phyloP scores from a whole-genome alignment of 306 rosid genomes.

The Quercus suber region DNA sequence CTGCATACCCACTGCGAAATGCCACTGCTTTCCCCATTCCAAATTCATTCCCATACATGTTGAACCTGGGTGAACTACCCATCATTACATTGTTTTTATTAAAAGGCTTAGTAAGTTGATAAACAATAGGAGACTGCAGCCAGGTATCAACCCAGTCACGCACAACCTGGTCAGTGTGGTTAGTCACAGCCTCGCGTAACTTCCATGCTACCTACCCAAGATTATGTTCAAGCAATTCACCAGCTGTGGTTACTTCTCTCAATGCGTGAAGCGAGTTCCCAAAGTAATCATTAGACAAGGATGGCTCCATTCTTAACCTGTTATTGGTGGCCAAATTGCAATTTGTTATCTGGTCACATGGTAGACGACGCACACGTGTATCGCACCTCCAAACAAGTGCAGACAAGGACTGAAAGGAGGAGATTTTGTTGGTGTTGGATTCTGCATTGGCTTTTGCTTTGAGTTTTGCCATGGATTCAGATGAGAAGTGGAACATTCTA shows the following conservation, averaged over 20 bases:
- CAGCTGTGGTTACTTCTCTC: constrained; percentile 8
- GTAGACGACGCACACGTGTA: constrained; percentile 32
- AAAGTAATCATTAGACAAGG: constrained; percentile 41
- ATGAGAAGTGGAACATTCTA: constrained; percentile 54
- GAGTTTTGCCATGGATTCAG: constrained; percentile 45
- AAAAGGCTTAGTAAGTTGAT: not conserved
- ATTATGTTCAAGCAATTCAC: constrained; percentile 32
- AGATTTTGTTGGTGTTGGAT: constrained; percentile 27
- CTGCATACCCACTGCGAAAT: constrained; percentile 46
- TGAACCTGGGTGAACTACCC: constrained; percentile 58
- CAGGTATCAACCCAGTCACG: not conserved
- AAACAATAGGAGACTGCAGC: constrained; percentile 24
- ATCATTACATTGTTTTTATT: constrained; percentile 33
- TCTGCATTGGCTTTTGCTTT: constrained; percentile 56
- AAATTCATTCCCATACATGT: constrained; percentile 56
- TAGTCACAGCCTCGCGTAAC: constrained; percentile 37
- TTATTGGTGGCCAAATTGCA: constrained; percentile 39
- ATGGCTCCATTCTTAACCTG: constrained; percentile 50
- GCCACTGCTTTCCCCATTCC: constrained; percentile 75
- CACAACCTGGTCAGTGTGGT: constrained; percentile 13
- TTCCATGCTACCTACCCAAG: constrained; percentile 65
- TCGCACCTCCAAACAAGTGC: constrained; percentile 52
- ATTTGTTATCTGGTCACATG: constrained; percentile 7
- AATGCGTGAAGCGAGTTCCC: constrained; percentile 25
- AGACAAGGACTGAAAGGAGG: constrained; percentile 57